Conservation (phyloP, 108 stramenopile species). For the Epithemia pelagica region DNA sequence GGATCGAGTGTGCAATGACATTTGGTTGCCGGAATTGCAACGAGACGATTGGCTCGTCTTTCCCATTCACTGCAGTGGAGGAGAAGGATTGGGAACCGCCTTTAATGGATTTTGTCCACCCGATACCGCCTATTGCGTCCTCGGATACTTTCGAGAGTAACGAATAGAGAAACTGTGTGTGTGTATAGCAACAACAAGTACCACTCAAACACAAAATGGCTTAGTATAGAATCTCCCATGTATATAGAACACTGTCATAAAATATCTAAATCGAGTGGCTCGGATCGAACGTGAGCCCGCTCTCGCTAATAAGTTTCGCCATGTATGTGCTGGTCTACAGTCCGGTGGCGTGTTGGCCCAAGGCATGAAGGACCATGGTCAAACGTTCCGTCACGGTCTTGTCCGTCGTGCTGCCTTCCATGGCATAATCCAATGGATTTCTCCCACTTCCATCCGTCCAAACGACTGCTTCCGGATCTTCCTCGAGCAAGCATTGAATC, state of each 20-base stretch:
- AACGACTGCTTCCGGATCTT: neutral
- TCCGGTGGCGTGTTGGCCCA: no score
- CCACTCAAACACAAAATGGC: no score
- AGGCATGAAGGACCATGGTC: neutral
- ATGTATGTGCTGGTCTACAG: no score
- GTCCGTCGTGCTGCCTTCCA: neutral
- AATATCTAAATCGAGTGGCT: neutral
- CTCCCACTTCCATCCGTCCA: neutral
- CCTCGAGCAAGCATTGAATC: neutral
- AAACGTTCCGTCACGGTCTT: neutral
- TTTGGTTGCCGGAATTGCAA: slow-evolving; percentile 22
- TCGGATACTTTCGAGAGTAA: slow-evolving; percentile 16
- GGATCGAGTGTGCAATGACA: slow-evolving; percentile 31
- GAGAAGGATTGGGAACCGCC: slow-evolving; percentile 22
- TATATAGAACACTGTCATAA: neutral
- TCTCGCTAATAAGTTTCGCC: neutral
- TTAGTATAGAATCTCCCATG: neutral
- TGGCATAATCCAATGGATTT: neutral
- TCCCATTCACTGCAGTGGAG: slow-evolving; percentile 25
- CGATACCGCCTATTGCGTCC: slow-evolving; percentile 37
- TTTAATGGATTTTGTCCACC: slow-evolving; percentile 50
- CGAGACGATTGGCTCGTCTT: slow-evolving; percentile 48
- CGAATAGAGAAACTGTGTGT: neutral
- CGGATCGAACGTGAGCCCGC: neutral
- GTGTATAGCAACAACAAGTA: no score